Percentiles rank a stretch among this genome's conserved stretches.
Conservation (phyloP, 2,329 filamentous ascomycete species). For the Penicillium sp. region DNA sequence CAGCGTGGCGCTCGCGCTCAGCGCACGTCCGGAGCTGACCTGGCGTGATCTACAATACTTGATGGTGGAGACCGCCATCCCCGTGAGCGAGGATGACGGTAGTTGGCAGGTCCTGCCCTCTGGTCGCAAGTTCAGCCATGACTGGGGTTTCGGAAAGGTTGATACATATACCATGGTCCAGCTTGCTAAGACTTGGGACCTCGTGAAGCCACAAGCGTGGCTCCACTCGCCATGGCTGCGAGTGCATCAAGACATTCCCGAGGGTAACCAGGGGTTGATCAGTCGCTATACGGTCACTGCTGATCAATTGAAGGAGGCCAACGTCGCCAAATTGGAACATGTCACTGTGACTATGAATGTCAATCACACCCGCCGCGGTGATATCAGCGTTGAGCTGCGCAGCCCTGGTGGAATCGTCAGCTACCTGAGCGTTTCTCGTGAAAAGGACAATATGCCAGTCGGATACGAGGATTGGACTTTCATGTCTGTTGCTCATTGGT, state of each 20-base stretch:
- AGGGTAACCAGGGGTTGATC: conserved; percentile 75
- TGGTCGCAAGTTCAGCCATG: conserved; percentile 87
- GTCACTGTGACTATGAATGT: conserved; percentile 98
- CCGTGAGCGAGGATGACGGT: conserved; percentile 68
- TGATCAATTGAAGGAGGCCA: conserved; percentile 76
- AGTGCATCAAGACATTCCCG: conserved; percentile 79
- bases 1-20: conserved; percentile 82
- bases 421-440: conserved; percentile 74
- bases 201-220: conserved; percentile 95
- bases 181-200: conserved; percentile 76
- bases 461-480: conserved; percentile 98
- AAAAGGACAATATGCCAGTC: conserved; percentile 60
- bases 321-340: conserved; percentile 84
- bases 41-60: conserved; percentile 97
- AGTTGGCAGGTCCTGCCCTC: conserved; percentile 80
- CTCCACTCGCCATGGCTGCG: conserved; percentile 91
- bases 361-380: conserved; percentile 79
- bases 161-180: conserved; percentile 85
- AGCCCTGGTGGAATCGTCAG: conserved; percentile 80
- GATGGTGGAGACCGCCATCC: conserved; percentile 77
- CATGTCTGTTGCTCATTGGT: conserved; percentile 97
- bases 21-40: conserved; percentile 78
- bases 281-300: conserved; percentile 79
- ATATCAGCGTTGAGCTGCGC: conserved; percentile 86
- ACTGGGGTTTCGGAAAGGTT: conserved; percentile 92